These are phyloP conservation scores for Penicillium canescens DNA, from an alignment of 495 filamentous ascomycete species.

Conservation along the genomic window DNA sequence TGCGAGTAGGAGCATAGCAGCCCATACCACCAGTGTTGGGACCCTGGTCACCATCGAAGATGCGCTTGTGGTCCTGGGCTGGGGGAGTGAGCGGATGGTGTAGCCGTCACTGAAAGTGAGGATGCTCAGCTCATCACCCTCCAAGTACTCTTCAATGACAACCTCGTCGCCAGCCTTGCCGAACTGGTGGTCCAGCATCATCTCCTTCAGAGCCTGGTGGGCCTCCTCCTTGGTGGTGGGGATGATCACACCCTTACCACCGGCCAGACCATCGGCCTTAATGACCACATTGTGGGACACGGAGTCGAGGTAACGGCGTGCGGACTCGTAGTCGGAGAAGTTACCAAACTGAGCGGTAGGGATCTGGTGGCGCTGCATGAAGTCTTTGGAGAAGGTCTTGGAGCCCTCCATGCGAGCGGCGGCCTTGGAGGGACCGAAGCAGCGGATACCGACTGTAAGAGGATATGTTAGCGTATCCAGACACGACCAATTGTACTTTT, in stretches of 20 bases:
- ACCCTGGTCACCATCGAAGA: constrained; percentile 86
- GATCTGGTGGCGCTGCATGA: constrained; percentile 89
- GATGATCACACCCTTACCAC: constrained; percentile 91
- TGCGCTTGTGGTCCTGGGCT: constrained; percentile 95
- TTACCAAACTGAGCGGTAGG: constrained; percentile 89
- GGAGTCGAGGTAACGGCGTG: constrained; percentile 71
- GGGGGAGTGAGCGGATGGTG: constrained; percentile 81
- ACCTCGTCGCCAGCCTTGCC: constrained; percentile 87
- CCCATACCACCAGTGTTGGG: constrained; percentile 99
- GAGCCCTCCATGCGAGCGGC: constrained; percentile 93
- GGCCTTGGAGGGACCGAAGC: constrained; percentile 83
- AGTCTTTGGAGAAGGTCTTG: constrained; percentile 97
- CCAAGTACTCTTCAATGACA: constrained; percentile 93
- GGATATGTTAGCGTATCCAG: constrained; percentile 13
- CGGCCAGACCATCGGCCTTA: constrained; percentile 85
- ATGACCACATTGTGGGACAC: constrained; percentile 79
- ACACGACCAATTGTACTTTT: no score
- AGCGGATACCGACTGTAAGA: constrained; percentile 64
- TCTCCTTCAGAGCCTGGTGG: constrained; percentile 74
- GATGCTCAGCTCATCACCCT: constrained; percentile 90
- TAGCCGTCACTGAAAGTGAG: constrained; percentile 89
- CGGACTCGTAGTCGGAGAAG: constrained; percentile 79
- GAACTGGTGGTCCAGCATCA: constrained; percentile 89
- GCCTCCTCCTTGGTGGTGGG: constrained; percentile 80
- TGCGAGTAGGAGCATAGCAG: constrained; percentile 88